Evolutionary conservation across 352 stramenopile species (phyloP).

Genomic region (Pythium sp.): DNA sequence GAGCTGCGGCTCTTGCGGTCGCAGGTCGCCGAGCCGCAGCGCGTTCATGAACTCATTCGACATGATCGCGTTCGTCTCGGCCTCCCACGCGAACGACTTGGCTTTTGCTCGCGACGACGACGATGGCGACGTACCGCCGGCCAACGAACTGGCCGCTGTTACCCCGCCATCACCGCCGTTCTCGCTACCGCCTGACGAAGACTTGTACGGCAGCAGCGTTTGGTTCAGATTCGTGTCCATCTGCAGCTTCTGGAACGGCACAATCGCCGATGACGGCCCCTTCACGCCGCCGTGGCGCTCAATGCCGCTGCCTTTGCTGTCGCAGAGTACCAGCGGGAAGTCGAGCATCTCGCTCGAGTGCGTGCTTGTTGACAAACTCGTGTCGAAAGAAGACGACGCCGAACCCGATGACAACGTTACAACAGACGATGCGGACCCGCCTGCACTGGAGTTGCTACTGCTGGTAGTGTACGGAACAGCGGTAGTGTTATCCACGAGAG

Average conservation of each 20-base stretch:
- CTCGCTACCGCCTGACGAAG: neutral
- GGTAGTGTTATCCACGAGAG: slow-evolving; percentile 7
- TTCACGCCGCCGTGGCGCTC: slow-evolving; percentile 6
- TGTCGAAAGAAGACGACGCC: slow-evolving; percentile 8
- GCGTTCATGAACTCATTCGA: slow-evolving; percentile 72
- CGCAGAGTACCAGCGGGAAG: slow-evolving; percentile 61
- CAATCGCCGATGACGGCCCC: slow-evolving; percentile 50
- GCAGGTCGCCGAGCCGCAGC: slow-evolving; percentile 49
- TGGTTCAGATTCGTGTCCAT: slow-evolving; percentile 78
- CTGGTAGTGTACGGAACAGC: neutral
- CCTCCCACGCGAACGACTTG: slow-evolving; percentile 33
- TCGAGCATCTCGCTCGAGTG: slow-evolving; percentile 27
- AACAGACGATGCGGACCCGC: neutral
- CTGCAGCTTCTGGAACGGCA: slow-evolving; percentile 81
- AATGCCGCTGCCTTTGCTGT: slow-evolving; percentile 16
- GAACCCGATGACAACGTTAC: slow-evolving; percentile 3
- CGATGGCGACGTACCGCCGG: neutral
- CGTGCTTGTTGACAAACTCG: slow-evolving; percentile 7
- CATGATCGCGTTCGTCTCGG: slow-evolving; percentile 30
- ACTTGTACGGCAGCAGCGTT: slow-evolving; percentile 52
- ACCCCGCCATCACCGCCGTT: neutral
- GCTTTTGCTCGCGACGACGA: slow-evolving; percentile 15
- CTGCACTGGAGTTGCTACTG: neutral
- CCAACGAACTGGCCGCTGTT: neutral
- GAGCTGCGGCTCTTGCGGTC: slow-evolving; percentile 58